These are phyloP conservation scores for Oryza nivara DNA, from an alignment of 176 grass and related monocot genomes.

Conservation along the genomic window DNA sequence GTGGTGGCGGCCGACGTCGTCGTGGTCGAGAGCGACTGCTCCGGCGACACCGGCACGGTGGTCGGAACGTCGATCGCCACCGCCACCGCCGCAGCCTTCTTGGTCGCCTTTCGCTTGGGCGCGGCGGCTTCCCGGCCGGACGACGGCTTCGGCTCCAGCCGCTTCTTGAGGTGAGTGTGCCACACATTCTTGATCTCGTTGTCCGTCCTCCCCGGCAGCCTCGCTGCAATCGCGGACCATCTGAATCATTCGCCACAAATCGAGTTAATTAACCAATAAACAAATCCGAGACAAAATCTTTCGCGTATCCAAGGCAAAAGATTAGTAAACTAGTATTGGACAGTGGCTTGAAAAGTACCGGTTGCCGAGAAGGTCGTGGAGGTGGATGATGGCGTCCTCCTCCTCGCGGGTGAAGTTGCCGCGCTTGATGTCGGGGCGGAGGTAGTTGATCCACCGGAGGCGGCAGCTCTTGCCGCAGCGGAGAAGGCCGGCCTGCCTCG, in stretches of 20 bases:
- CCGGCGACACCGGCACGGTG: constrained; percentile 37
- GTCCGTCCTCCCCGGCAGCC: constrained; percentile 83
- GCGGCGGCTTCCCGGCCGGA: not conserved
- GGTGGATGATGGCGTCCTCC: constrained; percentile 72
- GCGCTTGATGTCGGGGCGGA: constrained; percentile 80
- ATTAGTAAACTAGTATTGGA: not conserved
- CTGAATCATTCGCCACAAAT: constrained; percentile 26
- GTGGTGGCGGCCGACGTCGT: constrained; percentile 34
- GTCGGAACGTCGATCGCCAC: not conserved
- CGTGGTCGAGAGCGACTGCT: constrained; percentile 40
- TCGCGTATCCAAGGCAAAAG: not conserved
- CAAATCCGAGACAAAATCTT: not conserved
- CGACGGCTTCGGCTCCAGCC: constrained; percentile 30
- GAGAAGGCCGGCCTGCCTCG: constrained; percentile 69
- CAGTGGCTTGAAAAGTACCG: constrained; percentile 29
- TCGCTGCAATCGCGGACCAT: constrained; percentile 83
- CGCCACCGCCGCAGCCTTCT: not conserved
- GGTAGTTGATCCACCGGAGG: constrained; percentile 90
- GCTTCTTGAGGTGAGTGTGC: constrained; percentile 89
- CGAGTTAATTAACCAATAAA: constrained; percentile 23
- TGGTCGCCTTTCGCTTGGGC: constrained; percentile 40
- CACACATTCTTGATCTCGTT: constrained; percentile 96
- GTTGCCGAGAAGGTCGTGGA: constrained; percentile 73
- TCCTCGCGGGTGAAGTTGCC: constrained; percentile 82
- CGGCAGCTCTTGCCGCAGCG: constrained; percentile 94